A percentile compares a stretch with the other conserved stretches of the same genome.
phyloP scores from a whole-genome alignment of 331 rosid genomes.

The Dryas integrifolia region DNA sequence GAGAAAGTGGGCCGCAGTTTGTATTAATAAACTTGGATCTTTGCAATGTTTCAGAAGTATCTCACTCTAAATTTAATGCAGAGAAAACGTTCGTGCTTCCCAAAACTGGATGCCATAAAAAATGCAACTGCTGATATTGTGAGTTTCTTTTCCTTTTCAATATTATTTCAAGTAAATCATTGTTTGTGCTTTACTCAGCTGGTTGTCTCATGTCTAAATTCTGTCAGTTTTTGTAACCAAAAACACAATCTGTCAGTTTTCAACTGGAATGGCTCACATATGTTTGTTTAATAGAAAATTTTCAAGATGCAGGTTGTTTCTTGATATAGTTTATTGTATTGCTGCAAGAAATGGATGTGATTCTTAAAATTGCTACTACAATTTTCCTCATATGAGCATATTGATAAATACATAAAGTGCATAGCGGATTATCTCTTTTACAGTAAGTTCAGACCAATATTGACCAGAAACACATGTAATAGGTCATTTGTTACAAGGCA shows the following conservation, averaged over 20 bases:
- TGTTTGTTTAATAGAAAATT: not conserved
- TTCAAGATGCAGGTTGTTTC: not conserved
- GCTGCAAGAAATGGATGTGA: not conserved
- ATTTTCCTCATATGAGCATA: not conserved
- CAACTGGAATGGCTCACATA: not conserved
- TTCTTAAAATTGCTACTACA: not conserved
- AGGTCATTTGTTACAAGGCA: too few relatives aligned
- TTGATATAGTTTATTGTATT: not conserved
- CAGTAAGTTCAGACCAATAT: not conserved
- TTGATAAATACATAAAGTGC: too few relatives aligned
- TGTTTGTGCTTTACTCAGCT: not conserved
- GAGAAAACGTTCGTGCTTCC: constrained; percentile 83
- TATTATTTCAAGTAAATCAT: not conserved
- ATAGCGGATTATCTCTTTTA: not conserved
- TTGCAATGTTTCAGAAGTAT: constrained; percentile 1
- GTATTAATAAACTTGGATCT: not conserved
- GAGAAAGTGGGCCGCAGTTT: constrained; percentile 1
- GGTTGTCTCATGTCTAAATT: not conserved
- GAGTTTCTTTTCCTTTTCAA: constrained; percentile 36
- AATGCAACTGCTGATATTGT: constrained; percentile 86
- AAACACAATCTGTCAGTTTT: not conserved
- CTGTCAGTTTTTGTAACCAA: not conserved
- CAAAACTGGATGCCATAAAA: constrained; percentile 82
- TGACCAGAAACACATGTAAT: not conserved
- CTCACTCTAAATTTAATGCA: constrained; percentile 36